phyloP scores from a whole-genome alignment of 306 rosid species.

The Prosopis cineraria region DNA sequence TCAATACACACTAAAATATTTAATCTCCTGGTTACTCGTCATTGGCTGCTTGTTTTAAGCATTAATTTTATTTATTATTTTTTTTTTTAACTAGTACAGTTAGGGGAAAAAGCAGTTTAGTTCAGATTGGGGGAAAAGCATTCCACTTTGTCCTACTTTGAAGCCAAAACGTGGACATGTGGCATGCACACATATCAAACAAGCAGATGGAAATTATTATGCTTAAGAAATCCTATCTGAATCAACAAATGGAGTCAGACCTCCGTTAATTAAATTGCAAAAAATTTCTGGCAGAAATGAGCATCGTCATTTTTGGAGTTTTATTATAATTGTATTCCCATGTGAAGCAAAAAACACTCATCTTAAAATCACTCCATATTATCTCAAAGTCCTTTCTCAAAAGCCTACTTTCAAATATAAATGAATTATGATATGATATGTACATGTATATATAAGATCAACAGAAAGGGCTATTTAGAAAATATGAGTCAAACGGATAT shows the following conservation, averaged over 20 bases:
- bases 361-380: neutral
- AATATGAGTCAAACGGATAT: neutral
- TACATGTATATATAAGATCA: neutral
- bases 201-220: neutral
- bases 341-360: neutral
- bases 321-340: neutral
- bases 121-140: no score
- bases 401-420: neutral
- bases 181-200: neutral
- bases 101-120: no score
- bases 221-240: neutral
- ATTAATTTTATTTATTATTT: no score
- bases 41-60: neutral
- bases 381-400: neutral
- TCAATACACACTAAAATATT: neutral
- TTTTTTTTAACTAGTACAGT: no score
- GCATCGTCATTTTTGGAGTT: neutral
- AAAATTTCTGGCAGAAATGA: neutral
- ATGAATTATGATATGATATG: neutral
- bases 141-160: neutral
- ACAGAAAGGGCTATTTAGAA: neutral
- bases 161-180: neutral
- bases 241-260: neutral
- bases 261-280: neutral
- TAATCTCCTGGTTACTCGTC: neutral